Evolutionary conservation across 495 filamentous ascomycete species (phyloP).

Genomic region (Astrocystis sublimbata): DNA sequence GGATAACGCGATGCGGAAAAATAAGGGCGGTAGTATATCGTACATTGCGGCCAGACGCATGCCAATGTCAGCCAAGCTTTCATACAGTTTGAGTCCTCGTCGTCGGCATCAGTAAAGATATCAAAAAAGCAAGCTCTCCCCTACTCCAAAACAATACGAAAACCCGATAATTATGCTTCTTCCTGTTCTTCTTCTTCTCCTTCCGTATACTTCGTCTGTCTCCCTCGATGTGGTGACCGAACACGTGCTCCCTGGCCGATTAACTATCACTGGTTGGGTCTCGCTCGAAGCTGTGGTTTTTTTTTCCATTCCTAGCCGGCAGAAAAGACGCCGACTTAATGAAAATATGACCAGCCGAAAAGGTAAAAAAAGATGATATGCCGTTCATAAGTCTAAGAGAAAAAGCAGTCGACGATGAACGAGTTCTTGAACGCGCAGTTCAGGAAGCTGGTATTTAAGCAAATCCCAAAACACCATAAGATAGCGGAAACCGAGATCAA

Average conservation of each 20-base stretch:
- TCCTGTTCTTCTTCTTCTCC: neutral
- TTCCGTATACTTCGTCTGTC: no score
- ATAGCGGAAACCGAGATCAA: conserved; percentile 7
- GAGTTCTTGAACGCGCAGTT: neutral
- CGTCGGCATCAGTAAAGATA: conserved; percentile 14
- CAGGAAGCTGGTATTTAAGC: neutral
- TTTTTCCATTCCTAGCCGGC: neutral
- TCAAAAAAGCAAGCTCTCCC: no score
- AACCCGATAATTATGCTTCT: conserved; percentile 8
- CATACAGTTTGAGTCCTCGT: conserved; percentile 22
- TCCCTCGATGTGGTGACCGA: neutral
- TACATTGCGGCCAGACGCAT: no score
- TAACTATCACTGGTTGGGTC: neutral
- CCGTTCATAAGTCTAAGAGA: conserved; percentile 3
- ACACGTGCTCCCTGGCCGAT: neutral
- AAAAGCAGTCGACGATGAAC: neutral
- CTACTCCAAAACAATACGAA: neutral
- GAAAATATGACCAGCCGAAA: neutral
- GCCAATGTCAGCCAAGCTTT: conserved; percentile 17
- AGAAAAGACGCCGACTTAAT: neutral
- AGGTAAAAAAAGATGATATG: no score
- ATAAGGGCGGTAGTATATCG: conserved; percentile 20
- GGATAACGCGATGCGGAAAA: neutral
- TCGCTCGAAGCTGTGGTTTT: conserved; percentile 3
- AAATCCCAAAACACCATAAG: conserved; percentile 12